Evolutionary conservation across 176 grass and related monocot genomes (phyloP), one percentile per base, ranked within the genome.

Genomic region (Eleusine coracana): DNA sequence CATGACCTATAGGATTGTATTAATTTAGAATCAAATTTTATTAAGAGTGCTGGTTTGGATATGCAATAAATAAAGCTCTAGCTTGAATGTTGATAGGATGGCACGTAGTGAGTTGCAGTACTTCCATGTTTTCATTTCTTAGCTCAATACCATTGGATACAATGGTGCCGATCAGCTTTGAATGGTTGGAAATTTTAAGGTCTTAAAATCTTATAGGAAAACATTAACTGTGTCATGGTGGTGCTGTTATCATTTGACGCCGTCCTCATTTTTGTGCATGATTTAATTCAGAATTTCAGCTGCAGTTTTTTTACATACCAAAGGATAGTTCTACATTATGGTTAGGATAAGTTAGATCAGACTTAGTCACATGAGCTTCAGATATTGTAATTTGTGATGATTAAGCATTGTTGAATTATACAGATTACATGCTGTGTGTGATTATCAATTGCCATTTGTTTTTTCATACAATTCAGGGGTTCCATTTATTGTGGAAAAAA

Each of bases 21-120:
- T 36, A 54, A 37, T 74, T 37, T 74, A 76, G 8, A 66, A 29
- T 38, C 7, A n/a, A 42, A 50, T 77, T 54, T 12, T 13, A 55
- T 34, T 28, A 4, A 46, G 41, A 21, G 5, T 71, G 20, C 17
- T 74, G 23, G 62, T 81, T 76, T 84, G 74, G 28, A 49, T 73
- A 46, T 62, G 70, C 1, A 61, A 51, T 62, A 64, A 20, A 45
- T 66, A 74, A 84, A 61, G 3, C 45, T 79, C 60, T 13, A 76
- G 29, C 13, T 18, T 45, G 29, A 23, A 49, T 80, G 36, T 84
- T 29, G 45, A n/a, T 84, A 41, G 60, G 38, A 5, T 85, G 17
- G 28, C 67, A 50, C 55, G 21, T 34, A 31, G 18, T 1, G 2
- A 20, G n/a, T 69, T 18, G 6, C 23, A 62, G 4, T 75, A 4